phyloP scores from a whole-genome alignment of 495 filamentous ascomycete genomes.

The Penicillium dipodomyicola region DNA sequence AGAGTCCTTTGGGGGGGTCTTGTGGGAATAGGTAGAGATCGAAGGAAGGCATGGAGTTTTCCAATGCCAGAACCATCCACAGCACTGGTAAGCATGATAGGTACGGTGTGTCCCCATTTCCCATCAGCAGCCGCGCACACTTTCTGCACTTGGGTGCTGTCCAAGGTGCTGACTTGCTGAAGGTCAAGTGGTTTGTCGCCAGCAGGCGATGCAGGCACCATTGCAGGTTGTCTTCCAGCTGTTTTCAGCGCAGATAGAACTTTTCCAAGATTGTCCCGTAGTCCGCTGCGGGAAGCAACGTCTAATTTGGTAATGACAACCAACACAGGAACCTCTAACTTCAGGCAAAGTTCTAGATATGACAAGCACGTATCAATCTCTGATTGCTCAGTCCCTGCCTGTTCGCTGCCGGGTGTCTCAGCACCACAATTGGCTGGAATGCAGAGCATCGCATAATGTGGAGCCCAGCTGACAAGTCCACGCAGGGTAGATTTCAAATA shows the following conservation, averaged over 20 bases:
- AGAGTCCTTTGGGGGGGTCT: constrained; percentile 42
- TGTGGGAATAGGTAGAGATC: constrained; percentile 69
- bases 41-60: constrained; percentile 76
- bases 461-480: constrained; percentile 91
- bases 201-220: constrained; percentile 55
- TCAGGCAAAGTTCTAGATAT: constrained; percentile 84
- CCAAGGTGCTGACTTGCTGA: constrained; percentile 38
- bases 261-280: constrained; percentile 66
- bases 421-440: constrained; percentile 76
- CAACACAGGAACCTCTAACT: constrained; percentile 68
- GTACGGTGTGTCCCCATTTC: constrained; percentile 58
- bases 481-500: constrained; percentile 85
- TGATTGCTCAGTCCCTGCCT: constrained; percentile 47
- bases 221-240: constrained; percentile 66
- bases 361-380: constrained; percentile 70
- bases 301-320: constrained; percentile 91
- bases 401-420: constrained; percentile 44
- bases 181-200: constrained; percentile 32
- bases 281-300: constrained; percentile 66
- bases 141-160: constrained; percentile 52
- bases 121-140: constrained; percentile 42
- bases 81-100: constrained; percentile 85
- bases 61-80: constrained; percentile 81
- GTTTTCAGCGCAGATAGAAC: constrained; percentile 77
- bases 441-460: constrained; percentile 88